A percentile compares a stretch with the other conserved stretches of the same genome.
These are phyloP conservation scores for Groenewaldozyma tartarivorans DNA, from an alignment of 805 yeast species.

Conservation along the genomic window DNA sequence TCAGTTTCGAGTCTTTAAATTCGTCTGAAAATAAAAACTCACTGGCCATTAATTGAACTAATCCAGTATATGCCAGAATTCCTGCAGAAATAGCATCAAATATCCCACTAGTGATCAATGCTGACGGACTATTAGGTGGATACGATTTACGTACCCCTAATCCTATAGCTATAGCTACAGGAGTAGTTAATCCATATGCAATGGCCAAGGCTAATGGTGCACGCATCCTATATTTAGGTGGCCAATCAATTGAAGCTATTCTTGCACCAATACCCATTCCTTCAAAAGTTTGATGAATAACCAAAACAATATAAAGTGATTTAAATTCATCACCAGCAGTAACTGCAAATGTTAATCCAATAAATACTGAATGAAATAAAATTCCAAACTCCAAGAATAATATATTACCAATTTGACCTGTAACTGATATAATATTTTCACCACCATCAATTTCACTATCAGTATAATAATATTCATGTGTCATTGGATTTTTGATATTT, in stretches of 20 bases:
- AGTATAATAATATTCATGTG: too few relatives aligned
- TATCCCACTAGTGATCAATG: slow-evolving; percentile 59
- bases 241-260: slow-evolving; percentile 56
- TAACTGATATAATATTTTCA: not conserved
- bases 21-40: slow-evolving; percentile 47
- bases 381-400: slow-evolving; percentile 72
- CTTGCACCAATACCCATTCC: slow-evolving; percentile 81
- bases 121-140: slow-evolving; percentile 40
- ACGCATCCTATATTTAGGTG: slow-evolving; percentile 25
- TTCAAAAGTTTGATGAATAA: slow-evolving; percentile 64
- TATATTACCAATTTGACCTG: slow-evolving; percentile 34
- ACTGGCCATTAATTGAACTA: slow-evolving; percentile 72
- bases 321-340: slow-evolving; percentile 62
- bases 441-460: not conserved
- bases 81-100: slow-evolving; percentile 75
- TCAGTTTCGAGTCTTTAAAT: slow-evolving; percentile 14
- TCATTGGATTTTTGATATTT: not conserved
- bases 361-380: slow-evolving; percentile 72
- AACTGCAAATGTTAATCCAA: slow-evolving; percentile 70
- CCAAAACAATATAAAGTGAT: slow-evolving; percentile 51
- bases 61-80: slow-evolving; percentile 63
- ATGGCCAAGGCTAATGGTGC: slow-evolving; percentile 43
- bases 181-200: slow-evolving; percentile 53
- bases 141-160: slow-evolving; percentile 58
- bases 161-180: slow-evolving; percentile 71